Base-by-base conservation (phyloP, 192 early-diverging fungal genomes). In the Spizellomyces punctatus region DNA sequence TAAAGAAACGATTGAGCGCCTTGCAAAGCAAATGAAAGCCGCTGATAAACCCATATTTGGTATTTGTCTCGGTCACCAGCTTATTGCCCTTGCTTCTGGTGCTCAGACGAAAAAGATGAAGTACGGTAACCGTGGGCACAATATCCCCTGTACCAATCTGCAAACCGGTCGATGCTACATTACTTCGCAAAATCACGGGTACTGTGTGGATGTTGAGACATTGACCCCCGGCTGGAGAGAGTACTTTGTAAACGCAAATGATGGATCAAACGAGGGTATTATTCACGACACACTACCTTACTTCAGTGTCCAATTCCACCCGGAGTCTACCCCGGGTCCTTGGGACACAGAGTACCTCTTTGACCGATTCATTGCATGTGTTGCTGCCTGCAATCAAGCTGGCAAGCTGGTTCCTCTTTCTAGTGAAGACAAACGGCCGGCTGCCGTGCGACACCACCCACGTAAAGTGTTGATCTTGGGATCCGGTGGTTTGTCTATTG, bases 221-320 rank as follows among this genome's bases (percentile, higher is more conserved):
- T 84, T 99, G 54, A 82, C 90, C 6, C 59, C 69, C 2, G 86
- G 85, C 27, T 96, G 86, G 84, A 82, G 89, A 79, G 95, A 96
- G 79, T 88, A 94, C 57, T 99, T 98, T 83, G 91, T 96, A 71
- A 99, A 99, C 69, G 95, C 96, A 75, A 99, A 99, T 80, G 97
- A 99, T 78, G 92, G 92, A 5, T 96, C 96, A 19, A 99, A 99
- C 89, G 97, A 99, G 82, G 97, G 97, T 62, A 97, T 99, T 74
- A 90, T 93, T 75, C 93, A 96, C 85, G 89, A 83, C 49, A 82
- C 89, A 12, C 78, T 96, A 16, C 97, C 97, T 36, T 94, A 93
- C 81, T 99, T 96, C 80, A 93, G 92, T 66, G 97, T 99, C 7
- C 97, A 99, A 84, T 99, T 99, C 88, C 97, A 99, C 84, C 97